Base-by-base conservation (phyloP, 129 eudicot genomes). In the Artemisia tridentata region DNA sequence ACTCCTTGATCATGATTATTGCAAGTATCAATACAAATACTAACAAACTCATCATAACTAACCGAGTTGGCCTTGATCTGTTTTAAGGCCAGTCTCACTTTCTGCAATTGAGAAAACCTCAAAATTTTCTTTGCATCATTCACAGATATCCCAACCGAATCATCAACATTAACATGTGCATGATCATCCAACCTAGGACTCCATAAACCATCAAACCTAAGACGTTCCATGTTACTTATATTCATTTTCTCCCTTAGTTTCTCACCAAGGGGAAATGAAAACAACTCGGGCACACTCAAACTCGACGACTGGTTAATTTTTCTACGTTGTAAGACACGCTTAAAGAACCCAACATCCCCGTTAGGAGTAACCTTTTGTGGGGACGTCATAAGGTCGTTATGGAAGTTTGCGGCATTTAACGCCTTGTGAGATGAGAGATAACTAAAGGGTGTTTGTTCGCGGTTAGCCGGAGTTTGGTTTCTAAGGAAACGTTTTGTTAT, bases 71-170 rank as follows among this genome's bases (percentile, higher is more conserved):
- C 58, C 71, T 81, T 76, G 12, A 86, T 82, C 78, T 72, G 65
- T 43, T 81, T 80, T 57, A 91, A 60, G 52, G 67, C 74, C 23
- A 73, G 16, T 67, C 78, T 80, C 54, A 88, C 72, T 74, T 75
- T 88, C 78, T 84, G 88, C 84, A 91, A 46, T 76, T 82, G 90
- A 53, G 81, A 67, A 7, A 68, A 47, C 75, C 80, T 78, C 67
- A 80, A 21, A 11, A 91, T 77, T 66, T 73, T 85, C 82, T 68
- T 83, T 16, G 80, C 88, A 60, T 91, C 92, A 20, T 49, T 8
- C 56, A 75, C 90, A 2, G 88, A 79, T 27, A 87, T 53, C 21
- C 78, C 76, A 49, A 54, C 68, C 13, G 21, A 53, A 16, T 59
- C 7, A n/a, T 71, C 10, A 55, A 38, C 45, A 38, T 38, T 59